Conservation (phyloP, 2,329 filamentous ascomycete genomes). For the Elsinoe australis region DNA sequence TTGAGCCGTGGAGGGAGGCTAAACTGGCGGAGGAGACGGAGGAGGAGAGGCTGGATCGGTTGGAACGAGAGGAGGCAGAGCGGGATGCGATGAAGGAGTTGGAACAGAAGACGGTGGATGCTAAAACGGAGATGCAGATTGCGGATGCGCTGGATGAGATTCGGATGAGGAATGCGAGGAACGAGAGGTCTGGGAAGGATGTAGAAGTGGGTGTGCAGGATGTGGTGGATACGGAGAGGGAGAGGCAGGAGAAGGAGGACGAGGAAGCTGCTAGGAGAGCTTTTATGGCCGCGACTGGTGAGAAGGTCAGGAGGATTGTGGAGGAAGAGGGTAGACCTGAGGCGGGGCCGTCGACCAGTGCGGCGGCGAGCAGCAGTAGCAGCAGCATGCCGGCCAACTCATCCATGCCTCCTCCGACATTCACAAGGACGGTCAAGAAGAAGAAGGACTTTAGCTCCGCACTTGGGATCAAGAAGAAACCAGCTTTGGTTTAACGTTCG, state of each 20-base stretch:
- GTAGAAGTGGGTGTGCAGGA: conserved; percentile 51
- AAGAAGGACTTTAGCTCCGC: conserved; percentile 73
- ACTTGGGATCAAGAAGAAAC: conserved; percentile 82
- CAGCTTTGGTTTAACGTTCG: conserved; percentile 29
- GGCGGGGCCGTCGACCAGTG: conserved; percentile 22
- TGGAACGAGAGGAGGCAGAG: conserved; percentile 73
- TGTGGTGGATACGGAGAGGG: conserved; percentile 53
- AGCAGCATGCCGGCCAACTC: conserved; percentile 34
- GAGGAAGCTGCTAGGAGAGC: conserved; percentile 71
- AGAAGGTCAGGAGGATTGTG: conserved; percentile 47
- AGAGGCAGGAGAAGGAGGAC: conserved; percentile 69
- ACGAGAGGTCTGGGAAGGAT: conserved; percentile 63
- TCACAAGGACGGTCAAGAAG: conserved; percentile 70
- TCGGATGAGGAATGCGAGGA: conserved; percentile 77
- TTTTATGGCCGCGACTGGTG: conserved; percentile 58
- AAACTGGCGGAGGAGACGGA: conserved; percentile 68
- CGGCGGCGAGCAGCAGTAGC: background rate
- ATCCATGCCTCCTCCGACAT: conserved; percentile 51
- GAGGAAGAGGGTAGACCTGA: conserved; percentile 39
- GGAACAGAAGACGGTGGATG: conserved; percentile 87
- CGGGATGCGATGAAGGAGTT: conserved; percentile 90
- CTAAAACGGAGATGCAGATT: conserved; percentile 90
- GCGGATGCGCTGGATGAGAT: conserved; percentile 96
- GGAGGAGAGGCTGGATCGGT: conserved; percentile 73
- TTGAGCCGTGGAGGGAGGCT: conserved; percentile 77